Base-by-base conservation (phyloP, 225 moss, liverwort and hornwort species). In the Rhytidiadelphus loreus region DNA sequence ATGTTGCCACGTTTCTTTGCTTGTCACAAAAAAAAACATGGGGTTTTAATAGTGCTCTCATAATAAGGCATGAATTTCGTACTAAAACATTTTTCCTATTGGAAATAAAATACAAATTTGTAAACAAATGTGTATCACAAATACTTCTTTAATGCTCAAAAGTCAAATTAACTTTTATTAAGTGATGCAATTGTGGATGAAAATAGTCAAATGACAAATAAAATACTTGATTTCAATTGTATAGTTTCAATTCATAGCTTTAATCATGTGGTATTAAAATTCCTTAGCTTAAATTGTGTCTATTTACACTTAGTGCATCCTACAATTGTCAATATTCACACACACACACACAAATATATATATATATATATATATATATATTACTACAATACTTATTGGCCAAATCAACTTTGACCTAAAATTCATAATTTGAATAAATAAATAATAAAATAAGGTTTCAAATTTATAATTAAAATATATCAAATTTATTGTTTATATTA, bases 321-420 rank as follows among this genome's bases (percentile, higher is more conserved):
- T 44, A 3, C 0, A 1, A 71, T 43, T 1, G 2, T 9, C 13
- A 44, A 14, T 16, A 44, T 3, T n/a, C n/a, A n/a, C n/a, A n/a
- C n/a, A n/a, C n/a, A n/a, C n/a, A n/a, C n/a, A n/a, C n/a, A 28
- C 16, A 44, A 71, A 25, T 15, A 70, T 25, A 63, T 65, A n/a
- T n/a, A n/a, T n/a, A n/a, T n/a, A n/a, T n/a, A n/a, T n/a, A n/a
- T n/a, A n/a, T n/a, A n/a, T n/a, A n/a, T n/a, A n/a, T n/a, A n/a
- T n/a, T n/a, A n/a, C n/a, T n/a, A n/a, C 11, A 35, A 1, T 65
- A 11, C 3, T 19, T 11, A 11, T 65, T 0, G 5, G 6, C 65
- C 11, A 66, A 37, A 21, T 0, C 20, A 20, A 6, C 37, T 66
- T 66, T 37, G 65, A 65, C 20, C 35, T 20, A 20, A 35, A 66